A percentile compares a stretch with the other conserved stretches of the same genome.
These are phyloP conservation scores for Penicillium atrosanguineum DNA, from an alignment of 495 filamentous ascomycete species.

Conservation along the genomic window DNA sequence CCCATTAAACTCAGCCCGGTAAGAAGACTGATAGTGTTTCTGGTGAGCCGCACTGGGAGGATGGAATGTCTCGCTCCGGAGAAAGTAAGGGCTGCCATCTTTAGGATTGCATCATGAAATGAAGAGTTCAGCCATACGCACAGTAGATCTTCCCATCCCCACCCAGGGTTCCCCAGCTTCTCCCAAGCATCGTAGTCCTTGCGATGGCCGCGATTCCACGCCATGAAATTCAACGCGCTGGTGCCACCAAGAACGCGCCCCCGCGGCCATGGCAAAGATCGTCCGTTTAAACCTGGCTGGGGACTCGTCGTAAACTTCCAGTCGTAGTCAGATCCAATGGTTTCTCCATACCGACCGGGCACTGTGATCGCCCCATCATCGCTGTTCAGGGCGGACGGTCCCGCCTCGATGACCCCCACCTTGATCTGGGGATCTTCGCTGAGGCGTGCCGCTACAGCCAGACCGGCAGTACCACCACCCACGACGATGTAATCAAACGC, in stretches of 20 bases:
- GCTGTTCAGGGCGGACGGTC: conserved; percentile 26
- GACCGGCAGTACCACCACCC: conserved; percentile 37
- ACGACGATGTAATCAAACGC: conserved; percentile 40
- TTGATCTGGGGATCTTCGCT: conserved; percentile 40
- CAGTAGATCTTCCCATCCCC: conserved; percentile 19
- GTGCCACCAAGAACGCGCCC: conserved; percentile 45
- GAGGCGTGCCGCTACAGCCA: conserved; percentile 42
- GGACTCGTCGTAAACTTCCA: conserved; percentile 42
- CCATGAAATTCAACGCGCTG: conserved; percentile 49
- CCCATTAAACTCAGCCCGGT: conserved; percentile 34
- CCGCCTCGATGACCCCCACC: conserved; percentile 50
- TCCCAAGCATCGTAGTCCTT: conserved; percentile 35
- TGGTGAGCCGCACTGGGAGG: conserved; percentile 32
- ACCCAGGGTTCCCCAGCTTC: conserved; percentile 9
- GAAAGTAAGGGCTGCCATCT: conserved; percentile 9
- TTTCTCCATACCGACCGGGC: conserved; percentile 41
- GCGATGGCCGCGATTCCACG: conserved; percentile 45
- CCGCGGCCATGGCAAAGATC: conserved; percentile 30
- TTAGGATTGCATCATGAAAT: not conserved
- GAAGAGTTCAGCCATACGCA: not conserved
- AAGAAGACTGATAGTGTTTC: conserved; percentile 24
- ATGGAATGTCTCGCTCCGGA: conserved; percentile 44
- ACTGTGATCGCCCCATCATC: conserved; percentile 37
- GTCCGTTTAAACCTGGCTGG: conserved; percentile 35
- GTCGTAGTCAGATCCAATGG: conserved; percentile 40